Evolutionary conservation across 441 rosid genomes (phyloP).

Genomic region (Metrosideros polymorpha): DNA sequence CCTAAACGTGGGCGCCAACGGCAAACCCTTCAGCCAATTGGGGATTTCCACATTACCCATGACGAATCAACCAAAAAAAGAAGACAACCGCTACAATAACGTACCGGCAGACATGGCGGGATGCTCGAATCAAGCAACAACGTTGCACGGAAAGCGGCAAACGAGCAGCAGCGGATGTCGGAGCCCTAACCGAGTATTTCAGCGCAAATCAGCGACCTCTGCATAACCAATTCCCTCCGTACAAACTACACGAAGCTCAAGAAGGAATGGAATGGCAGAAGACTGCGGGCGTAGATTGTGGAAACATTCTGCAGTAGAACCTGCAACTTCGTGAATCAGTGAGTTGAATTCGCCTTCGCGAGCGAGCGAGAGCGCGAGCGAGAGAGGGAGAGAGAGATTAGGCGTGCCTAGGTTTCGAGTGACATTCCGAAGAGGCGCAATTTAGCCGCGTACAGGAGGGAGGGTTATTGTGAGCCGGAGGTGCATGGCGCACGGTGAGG

Average conservation of each 20-base stretch:
- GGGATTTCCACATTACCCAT: constrained; percentile 95
- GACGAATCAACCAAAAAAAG: constrained; percentile 9
- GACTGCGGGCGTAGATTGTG: not conserved
- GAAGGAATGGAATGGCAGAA: not conserved
- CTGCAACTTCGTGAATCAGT: not conserved
- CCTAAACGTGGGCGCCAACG: constrained; percentile 85
- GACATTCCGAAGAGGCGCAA: constrained; percentile 12
- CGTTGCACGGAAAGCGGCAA: not conserved
- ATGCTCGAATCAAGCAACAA: not conserved
- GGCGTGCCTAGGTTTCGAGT: constrained; percentile 10
- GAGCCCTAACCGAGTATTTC: not conserved
- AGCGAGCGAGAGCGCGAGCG: not conserved
- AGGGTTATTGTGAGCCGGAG: not conserved
- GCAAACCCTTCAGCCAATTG: constrained; percentile 80
- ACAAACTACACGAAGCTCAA: not conserved
- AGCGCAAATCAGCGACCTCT: not conserved
- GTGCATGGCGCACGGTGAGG: not conserved
- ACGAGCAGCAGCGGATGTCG: not conserved
- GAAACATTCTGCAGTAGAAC: not conserved
- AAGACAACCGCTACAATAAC: constrained; percentile 5
- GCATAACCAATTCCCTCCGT: no score
- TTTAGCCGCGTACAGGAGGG: not conserved
- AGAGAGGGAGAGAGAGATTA: not conserved
- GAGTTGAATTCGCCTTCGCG: not conserved
- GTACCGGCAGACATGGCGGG: not conserved